These are phyloP conservation scores for Aspergillus caelatus DNA, from an alignment of 2,329 filamentous ascomycete species.

Conservation along the genomic window DNA sequence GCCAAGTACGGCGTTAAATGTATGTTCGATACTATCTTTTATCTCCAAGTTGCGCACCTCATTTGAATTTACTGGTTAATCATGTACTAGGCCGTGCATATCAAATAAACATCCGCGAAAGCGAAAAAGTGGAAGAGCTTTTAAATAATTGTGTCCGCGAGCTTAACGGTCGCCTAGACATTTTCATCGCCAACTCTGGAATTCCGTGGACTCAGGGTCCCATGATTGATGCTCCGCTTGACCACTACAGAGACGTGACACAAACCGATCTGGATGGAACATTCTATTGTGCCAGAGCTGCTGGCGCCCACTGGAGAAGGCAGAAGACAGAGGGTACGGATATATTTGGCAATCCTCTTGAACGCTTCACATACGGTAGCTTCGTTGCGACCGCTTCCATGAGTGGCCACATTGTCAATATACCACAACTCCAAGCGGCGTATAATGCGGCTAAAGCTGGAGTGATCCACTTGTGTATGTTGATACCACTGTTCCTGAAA, in stretches of 20 bases:
- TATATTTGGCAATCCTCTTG: slow-evolving; percentile 60
- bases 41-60: background rate
- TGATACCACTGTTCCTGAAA: background rate
- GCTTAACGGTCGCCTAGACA: background rate
- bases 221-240: background rate
- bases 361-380: slow-evolving; percentile 46
- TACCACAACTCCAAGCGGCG: slow-evolving; percentile 45
- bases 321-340: slow-evolving; percentile 23
- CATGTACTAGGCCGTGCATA: background rate
- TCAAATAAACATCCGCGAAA: background rate
- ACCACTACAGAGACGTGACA: background rate
- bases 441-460: slow-evolving; percentile 60
- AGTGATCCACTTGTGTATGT: slow-evolving; percentile 49
- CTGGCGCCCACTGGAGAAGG: slow-evolving; percentile 44
- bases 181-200: background rate
- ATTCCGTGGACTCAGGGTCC: background rate
- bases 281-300: slow-evolving; percentile 71
- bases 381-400: slow-evolving; percentile 63
- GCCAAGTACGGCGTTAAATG: background rate
- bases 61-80: too few relatives aligned
- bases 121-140: background rate
- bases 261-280: slow-evolving; percentile 50
- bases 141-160: background rate
- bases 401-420: slow-evolving; percentile 70
- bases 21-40: background rate